A percentile compares a stretch with the other conserved stretches of the same genome.
phyloP scores from a whole-genome alignment of 1,139 yeast species.

The Kodamaea suecica region DNA sequence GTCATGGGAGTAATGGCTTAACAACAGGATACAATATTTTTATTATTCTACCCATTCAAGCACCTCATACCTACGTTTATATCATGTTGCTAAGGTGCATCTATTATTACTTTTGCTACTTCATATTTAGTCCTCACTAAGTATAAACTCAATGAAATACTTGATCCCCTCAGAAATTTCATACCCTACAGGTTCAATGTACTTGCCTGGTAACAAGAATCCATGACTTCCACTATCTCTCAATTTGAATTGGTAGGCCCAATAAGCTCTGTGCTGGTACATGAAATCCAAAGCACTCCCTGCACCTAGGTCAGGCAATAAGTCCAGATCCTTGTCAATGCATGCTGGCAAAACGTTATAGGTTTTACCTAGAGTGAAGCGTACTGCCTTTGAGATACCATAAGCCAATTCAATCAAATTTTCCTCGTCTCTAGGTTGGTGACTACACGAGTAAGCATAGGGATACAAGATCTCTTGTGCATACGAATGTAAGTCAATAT shows the following conservation, averaged over 20 bases:
- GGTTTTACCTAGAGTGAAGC: conserved; percentile 57
- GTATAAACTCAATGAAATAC: conserved; percentile 66
- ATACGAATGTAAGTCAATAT: conserved; percentile 79
- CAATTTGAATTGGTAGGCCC: conserved; percentile 82
- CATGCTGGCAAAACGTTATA: conserved; percentile 78
- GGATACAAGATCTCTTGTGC: conserved; percentile 82
- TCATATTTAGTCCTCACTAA: conserved; percentile 30
- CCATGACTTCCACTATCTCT: conserved; percentile 86
- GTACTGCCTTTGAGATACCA: conserved; percentile 71
- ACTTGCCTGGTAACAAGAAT: conserved; percentile 68
- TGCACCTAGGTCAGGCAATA: conserved; percentile 70
- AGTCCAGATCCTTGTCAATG: conserved; percentile 66
- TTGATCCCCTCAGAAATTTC: conserved; percentile 69
- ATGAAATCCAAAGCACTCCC: conserved; percentile 82
- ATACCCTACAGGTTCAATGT: conserved; percentile 71
- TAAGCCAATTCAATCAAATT: conserved; percentile 77
- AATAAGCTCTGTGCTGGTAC: conserved; percentile 76
- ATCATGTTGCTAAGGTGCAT: neutral
- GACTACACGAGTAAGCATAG: conserved; percentile 73
- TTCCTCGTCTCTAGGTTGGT: conserved; percentile 74
- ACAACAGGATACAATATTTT: no score
- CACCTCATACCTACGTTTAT: conserved; percentile 1
- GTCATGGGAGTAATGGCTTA: no score
- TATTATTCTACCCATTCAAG: no score
- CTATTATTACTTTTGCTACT: neutral